Percentiles rank a stretch among this genome's conserved stretches.
Evolutionary conservation across 441 rosid species (phyloP).

Genomic region (Lepidium campestre): DNA sequence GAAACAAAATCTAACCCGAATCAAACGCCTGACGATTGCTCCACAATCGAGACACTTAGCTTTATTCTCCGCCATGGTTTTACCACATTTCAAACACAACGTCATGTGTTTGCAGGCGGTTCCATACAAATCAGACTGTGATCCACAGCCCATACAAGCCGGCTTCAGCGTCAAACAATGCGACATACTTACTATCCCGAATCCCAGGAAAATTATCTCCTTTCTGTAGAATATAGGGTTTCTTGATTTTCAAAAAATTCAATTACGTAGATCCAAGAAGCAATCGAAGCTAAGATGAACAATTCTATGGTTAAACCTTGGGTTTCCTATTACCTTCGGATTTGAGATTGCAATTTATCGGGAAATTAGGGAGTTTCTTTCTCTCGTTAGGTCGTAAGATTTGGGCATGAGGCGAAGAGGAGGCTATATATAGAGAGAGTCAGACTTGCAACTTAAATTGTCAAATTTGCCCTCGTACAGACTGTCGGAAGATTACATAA

Average conservation of each 20-base stretch:
- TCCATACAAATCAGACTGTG: constrained; percentile 58
- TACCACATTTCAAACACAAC: constrained; percentile 62
- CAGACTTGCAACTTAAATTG: too few relatives aligned
- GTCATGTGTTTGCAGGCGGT: constrained; percentile 83
- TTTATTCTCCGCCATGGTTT: constrained; percentile 64
- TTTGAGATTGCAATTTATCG: not conserved
- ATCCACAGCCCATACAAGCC: constrained; percentile 63
- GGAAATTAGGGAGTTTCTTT: not conserved
- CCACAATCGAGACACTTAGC: constrained; percentile 81
- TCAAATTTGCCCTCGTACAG: too few relatives aligned
- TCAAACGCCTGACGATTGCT: constrained; percentile 55
- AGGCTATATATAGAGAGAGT: too few relatives aligned
- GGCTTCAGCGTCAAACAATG: constrained; percentile 54
- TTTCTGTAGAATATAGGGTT: constrained; percentile 14
- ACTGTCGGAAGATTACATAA: too few relatives aligned
- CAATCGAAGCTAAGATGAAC: not conserved
- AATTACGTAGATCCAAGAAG: not conserved
- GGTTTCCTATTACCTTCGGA: constrained; percentile 15
- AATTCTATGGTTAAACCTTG: not conserved
- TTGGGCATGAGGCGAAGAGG: too few relatives aligned
- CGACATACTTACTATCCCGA: constrained; percentile 42
- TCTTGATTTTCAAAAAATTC: not conserved
- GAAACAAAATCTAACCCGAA: constrained; percentile 46
- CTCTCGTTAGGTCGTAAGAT: too few relatives aligned
- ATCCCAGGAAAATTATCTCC: not conserved